Evolutionary conservation across 2,329 filamentous ascomycete genomes (phyloP).

Genomic region (Tolypocladium sp.): DNA sequence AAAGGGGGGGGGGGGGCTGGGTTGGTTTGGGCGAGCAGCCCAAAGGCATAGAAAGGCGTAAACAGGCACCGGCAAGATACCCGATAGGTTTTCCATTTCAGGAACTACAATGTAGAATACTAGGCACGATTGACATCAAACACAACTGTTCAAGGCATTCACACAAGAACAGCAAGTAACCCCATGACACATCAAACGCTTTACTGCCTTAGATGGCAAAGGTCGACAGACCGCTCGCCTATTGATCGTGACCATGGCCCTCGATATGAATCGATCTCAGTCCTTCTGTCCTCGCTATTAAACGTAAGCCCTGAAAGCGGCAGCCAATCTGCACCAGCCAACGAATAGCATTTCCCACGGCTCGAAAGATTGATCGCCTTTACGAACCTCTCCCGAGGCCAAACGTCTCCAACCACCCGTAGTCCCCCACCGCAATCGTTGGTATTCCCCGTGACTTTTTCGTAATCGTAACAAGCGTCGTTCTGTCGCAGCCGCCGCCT

Average conservation of each 20-base stretch:
- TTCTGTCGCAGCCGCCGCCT: neutral
- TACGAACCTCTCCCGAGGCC: neutral
- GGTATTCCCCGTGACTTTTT: constrained; percentile 5
- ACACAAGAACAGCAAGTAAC: neutral
- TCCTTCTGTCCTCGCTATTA: neutral
- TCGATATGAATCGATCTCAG: neutral
- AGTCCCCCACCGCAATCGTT: neutral
- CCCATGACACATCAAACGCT: neutral
- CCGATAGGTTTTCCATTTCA: neutral
- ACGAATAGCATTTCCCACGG: neutral
- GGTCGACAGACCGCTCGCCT: neutral
- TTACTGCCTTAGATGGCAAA: neutral
- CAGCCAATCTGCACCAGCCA: neutral
- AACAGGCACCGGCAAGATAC: constrained; percentile 1
- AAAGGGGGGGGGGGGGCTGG: too few relatives aligned
- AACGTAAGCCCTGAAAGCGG: neutral
- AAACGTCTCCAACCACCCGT: neutral
- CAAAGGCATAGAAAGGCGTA: neutral
- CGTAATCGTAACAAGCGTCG: constrained; percentile 18
- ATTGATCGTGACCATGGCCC: neutral
- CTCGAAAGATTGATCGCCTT: neutral
- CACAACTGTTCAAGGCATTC: neutral
- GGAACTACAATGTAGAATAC: neutral
- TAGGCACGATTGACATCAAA: neutral
- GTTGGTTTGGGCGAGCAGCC: neutral